Evolutionary conservation across 2,329 filamentous ascomycete genomes (phyloP).

Genomic region (Chaetomium olivaceum): DNA sequence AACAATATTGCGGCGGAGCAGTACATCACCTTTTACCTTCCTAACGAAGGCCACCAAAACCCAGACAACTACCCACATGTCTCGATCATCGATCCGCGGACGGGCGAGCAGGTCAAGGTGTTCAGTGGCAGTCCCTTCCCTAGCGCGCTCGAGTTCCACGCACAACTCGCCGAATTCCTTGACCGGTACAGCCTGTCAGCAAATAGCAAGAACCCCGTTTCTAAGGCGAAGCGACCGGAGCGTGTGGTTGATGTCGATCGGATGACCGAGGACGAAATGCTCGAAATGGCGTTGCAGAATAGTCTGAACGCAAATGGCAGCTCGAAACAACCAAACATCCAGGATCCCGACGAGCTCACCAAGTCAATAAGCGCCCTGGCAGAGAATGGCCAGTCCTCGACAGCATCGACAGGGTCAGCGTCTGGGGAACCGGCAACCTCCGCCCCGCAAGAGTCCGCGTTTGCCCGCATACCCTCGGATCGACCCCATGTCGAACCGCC

Average conservation of each 20-base stretch:
- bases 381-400: conserved; percentile 30
- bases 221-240: conserved; percentile 69
- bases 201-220: conserved; percentile 90
- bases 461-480: conserved; percentile 69
- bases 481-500: conserved; percentile 77
- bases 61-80: conserved; percentile 94
- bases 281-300: conserved; percentile 89
- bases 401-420: conserved; percentile 36
- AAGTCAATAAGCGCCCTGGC: conserved; percentile 51
- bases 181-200: conserved; percentile 89
- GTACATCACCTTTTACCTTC: conserved; percentile 90
- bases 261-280: conserved; percentile 97
- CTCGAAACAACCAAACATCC: conserved; percentile 53
- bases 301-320: conserved; percentile 65
- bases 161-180: conserved; percentile 92
- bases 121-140: conserved; percentile 87
- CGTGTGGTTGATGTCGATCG: conserved; percentile 71
- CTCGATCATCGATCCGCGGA: conserved; percentile 91
- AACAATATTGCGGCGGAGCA: conserved; percentile 74
- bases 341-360: conserved; percentile 87
- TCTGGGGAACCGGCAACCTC: conserved; percentile 40
- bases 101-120: conserved; percentile 94
- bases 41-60: conserved; percentile 67
- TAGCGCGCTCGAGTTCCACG: conserved; percentile 75
- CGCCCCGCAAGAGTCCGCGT: conserved; percentile 47